Base-by-base conservation (phyloP, 768 basidiomycete genomes). In the Leccinum barrowsii region DNA sequence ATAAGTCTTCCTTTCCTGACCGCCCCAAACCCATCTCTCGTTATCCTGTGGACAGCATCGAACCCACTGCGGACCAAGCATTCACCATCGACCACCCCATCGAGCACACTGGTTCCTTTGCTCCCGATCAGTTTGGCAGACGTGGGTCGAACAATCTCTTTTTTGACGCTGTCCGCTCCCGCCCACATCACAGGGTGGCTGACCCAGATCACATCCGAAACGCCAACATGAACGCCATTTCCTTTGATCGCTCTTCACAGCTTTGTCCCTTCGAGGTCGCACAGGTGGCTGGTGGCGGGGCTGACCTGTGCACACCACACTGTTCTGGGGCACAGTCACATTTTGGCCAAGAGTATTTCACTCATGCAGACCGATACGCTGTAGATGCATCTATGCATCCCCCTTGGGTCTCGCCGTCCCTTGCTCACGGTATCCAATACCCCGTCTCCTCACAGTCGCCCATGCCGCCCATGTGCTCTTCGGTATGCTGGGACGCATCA, bases 101-200 rank as follows among this genome's bases (percentile, higher is more conserved):
- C 56, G 60, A 58, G 37, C 54, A 63, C 47, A n/a, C 50, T 46
- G 55, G 58, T 24, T n/a, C 58, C 17, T 56, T 59, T 15, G 8
- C 47, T 51, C 17, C 61, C 40, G 67, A 64, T 63, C 71, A 71
- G 44, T 63, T 62, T 53, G 71, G 70, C 42, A 70, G 74, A 46
- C 74, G 70, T 37, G 68, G 65, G 47, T 73, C 74, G 50, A 77
- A 76, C 59, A 72, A 75, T 54, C 61, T 75, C 15, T 65, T 75
- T 54, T 78, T 77, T 60, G 79, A 76, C 70, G 70, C 75, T 44
- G 67, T 74, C 51, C 65, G 63, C 54, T 56, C 67, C 19, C 71
- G 67, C 22, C 13, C 56, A 34, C 61, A 68, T 40, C 66, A 74
- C 54, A 73, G 57, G 57, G 55, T 54, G 52, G 58, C 53, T 54